Evolutionary conservation across 1,284 basidiomycete species (phyloP), one percentile per base, ranked within the genome.

Genomic region (Tylopilus sp.): DNA sequence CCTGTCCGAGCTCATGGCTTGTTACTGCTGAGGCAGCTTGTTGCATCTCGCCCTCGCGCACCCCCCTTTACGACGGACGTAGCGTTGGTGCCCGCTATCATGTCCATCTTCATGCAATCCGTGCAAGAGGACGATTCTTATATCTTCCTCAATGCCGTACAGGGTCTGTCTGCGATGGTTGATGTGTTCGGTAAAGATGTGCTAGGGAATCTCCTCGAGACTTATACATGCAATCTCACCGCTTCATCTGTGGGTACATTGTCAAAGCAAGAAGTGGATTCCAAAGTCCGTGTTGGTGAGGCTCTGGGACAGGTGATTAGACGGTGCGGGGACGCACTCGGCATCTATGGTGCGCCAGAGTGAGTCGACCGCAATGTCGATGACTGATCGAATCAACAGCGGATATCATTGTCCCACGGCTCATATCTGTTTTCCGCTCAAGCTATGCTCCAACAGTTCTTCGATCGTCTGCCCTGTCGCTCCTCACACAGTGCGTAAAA

Each of bases 1-100:
- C 96, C 96, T n/a, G 92, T 99, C 16, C 86, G 95, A 39, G 95
- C 92, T 0, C 94, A 98, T 65, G 96, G 96, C 1, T 74, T 97
- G 3, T 74, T 91, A 29, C 74, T 93, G 19, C 76, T 97, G n/a
- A 83, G 87, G 40, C 79, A 89, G 57, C 78, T 95, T 23, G 81
- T 92, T 15, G 71, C 76, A 5, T 70, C 72, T n/a, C 55, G 53
- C 49, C 42, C 54, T 41, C 53, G 44, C 36, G 23, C 28, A 52
- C 59, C 49, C 23, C 11, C 39, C 8, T 38, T 49, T 44, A 47
- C 59, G 28, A 61, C 67, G 48, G 59, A 70, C 33, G 58, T 77
- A 11, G 85, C 88, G 0, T 75, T 97, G 13, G 69, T 88, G 4
- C 92, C 92, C 1, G 85, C 85, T 2, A 90, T 97, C 56, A 71